Evolutionary conservation across 768 basidiomycete genomes (phyloP).

Genomic region (Floccularia luteovirens): DNA sequence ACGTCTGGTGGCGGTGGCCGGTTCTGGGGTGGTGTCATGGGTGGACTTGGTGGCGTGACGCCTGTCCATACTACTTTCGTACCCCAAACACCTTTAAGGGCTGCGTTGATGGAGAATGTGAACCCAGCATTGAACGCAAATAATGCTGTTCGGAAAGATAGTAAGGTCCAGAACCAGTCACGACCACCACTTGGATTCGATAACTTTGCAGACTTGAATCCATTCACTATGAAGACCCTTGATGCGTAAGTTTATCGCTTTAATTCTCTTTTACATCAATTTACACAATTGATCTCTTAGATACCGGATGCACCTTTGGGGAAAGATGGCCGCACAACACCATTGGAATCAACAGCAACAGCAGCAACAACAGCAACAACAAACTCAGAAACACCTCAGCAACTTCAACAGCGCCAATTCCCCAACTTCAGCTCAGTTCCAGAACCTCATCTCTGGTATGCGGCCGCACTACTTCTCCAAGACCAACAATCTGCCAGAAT

Average conservation of each 20-base stretch:
- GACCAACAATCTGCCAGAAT: slow-evolving; percentile 7
- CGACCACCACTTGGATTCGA: too few relatives aligned
- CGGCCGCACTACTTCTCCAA: slow-evolving; percentile 30
- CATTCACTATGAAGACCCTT: slow-evolving; percentile 82
- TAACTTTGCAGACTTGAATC: slow-evolving; percentile 70
- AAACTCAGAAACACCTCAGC: slow-evolving; percentile 13
- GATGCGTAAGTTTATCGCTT: too few relatives aligned
- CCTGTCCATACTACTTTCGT: slow-evolving; percentile 81
- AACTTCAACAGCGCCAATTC: slow-evolving; percentile 7
- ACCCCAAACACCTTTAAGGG: slow-evolving; percentile 28
- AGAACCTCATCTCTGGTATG: slow-evolving; percentile 32
- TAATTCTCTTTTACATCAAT: too few relatives aligned
- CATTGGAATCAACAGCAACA: slow-evolving; percentile 27
- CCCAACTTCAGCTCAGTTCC: too few relatives aligned
- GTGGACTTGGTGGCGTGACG: slow-evolving; percentile 57
- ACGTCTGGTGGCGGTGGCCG: slow-evolving; percentile 36
- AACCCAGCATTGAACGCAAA: slow-evolving; percentile 60
- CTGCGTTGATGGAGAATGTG: slow-evolving; percentile 61
- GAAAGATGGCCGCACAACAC: slow-evolving; percentile 78
- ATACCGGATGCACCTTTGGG: slow-evolving; percentile 92
- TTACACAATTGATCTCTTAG: too few relatives aligned
- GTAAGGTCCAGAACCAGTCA: not conserved
- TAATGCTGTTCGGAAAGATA: not conserved
- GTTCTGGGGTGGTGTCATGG: slow-evolving; percentile 71
- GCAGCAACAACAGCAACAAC: slow-evolving; percentile 27